Evolutionary conservation across 345 rosid species (phyloP).

Genomic region (Gossypioides kirkii): DNA sequence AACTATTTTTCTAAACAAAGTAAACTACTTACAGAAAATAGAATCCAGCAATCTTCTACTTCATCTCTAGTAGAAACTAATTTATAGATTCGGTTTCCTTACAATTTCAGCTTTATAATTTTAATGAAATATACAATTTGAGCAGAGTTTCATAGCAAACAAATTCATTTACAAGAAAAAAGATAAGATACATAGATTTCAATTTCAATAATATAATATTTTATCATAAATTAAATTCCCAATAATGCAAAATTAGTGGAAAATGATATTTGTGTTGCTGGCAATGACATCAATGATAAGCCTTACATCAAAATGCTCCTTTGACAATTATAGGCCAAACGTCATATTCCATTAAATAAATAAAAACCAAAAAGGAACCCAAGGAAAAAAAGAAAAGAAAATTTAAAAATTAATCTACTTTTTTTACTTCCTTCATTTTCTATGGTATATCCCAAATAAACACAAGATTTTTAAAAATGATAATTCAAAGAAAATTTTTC

Average conservation of each 20-base stretch:
- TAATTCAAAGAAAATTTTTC: background rate
- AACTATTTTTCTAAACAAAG: background rate
- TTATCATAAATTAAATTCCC: background rate
- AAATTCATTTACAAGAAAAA: background rate
- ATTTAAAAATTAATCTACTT: background rate
- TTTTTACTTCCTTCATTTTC: background rate
- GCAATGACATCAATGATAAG: slow-evolving; percentile 30
- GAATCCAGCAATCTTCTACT: background rate
- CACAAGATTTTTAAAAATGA: too few relatives aligned
- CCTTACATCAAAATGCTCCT: slow-evolving; percentile 18
- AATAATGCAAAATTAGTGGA: background rate
- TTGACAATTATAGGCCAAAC: slow-evolving; percentile 18
- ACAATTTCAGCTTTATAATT: background rate
- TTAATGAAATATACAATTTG: background rate
- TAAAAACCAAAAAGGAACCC: background rate
- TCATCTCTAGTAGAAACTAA: background rate
- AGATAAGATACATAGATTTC: background rate
- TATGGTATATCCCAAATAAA: background rate
- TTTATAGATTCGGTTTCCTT: background rate
- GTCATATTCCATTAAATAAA: slow-evolving; percentile 28
- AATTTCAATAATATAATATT: too few relatives aligned
- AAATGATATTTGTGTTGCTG: slow-evolving; percentile 11
- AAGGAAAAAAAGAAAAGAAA: background rate
- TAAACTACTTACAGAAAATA: background rate
- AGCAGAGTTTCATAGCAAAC: background rate